These are phyloP conservation scores for Cystofilobasidium capitatum DNA, from an alignment of 768 basidiomycete genomes.

Conservation along the genomic window DNA sequence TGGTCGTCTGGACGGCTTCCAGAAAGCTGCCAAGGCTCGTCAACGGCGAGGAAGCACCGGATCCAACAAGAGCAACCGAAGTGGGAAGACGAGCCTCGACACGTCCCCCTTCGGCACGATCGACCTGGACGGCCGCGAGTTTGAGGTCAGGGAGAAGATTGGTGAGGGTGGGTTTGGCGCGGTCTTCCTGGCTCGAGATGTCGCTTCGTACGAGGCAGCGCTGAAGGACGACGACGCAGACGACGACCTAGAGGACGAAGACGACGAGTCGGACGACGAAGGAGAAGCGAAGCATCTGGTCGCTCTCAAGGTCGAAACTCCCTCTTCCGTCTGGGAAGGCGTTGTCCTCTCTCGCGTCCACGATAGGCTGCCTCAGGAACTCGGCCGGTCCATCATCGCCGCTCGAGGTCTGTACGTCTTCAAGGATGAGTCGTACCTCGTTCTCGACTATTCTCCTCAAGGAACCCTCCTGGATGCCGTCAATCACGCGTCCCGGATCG, in stretches of 20 bases:
- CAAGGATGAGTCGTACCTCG: constrained; percentile 76
- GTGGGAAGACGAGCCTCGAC: constrained; percentile 15
- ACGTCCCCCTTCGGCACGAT: constrained; percentile 44
- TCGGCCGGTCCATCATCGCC: constrained; percentile 60
- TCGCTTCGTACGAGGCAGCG: constrained; percentile 24
- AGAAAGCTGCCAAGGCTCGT: constrained; percentile 55
- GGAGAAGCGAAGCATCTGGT: constrained; percentile 52
- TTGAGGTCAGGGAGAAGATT: constrained; percentile 70
- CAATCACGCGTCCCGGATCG: constrained; percentile 66
- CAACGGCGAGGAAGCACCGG: constrained; percentile 29
- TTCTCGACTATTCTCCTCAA: constrained; percentile 79
- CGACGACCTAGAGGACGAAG: constrained; percentile 44
- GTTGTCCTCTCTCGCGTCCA: constrained; percentile 71
- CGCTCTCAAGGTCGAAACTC: constrained; percentile 85
- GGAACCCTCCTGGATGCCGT: constrained; percentile 87
- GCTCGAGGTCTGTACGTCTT: constrained; percentile 75
- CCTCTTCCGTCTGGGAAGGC: constrained; percentile 86
- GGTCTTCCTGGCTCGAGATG: constrained; percentile 69
- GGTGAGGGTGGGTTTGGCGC: constrained; percentile 95
- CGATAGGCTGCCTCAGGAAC: constrained; percentile 50
- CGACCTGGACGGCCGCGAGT: constrained; percentile 54
- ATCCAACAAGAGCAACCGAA: constrained; percentile 27
- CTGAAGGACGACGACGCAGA: constrained; percentile 34
- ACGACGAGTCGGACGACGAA: constrained; percentile 48
- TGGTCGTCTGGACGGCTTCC: constrained; percentile 56